Conservation (phyloP, 345 rosid genomes). For the Excoecaria agallocha region DNA sequence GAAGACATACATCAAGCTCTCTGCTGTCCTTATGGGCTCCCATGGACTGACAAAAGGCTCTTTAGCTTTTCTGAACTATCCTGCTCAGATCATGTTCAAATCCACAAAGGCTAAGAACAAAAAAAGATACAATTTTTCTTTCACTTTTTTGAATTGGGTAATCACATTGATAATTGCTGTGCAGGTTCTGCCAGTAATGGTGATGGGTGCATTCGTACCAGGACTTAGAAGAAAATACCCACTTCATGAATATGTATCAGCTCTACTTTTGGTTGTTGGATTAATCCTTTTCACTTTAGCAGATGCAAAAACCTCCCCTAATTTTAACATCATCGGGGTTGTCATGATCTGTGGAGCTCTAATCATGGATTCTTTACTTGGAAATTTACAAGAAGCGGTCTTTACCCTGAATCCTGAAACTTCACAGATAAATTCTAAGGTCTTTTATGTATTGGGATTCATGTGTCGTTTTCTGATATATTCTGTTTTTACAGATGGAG, state of each 20-base stretch:
- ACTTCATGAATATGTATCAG: slow-evolving; percentile 70
- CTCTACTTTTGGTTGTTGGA: slow-evolving; percentile 69
- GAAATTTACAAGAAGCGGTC: slow-evolving; percentile 86
- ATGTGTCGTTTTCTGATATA: not conserved
- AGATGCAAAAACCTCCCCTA: slow-evolving; percentile 82
- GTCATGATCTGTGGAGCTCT: slow-evolving; percentile 81
- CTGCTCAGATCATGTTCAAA: slow-evolving; percentile 91
- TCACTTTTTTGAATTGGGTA: not conserved
- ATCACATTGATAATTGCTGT: not conserved
- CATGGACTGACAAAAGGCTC: slow-evolving; percentile 95
- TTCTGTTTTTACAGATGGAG: slow-evolving; percentile 59
- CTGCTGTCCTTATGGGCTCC: slow-evolving; percentile 96
- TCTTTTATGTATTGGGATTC: too few species aligned
- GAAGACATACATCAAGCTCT: slow-evolving; percentile 87
- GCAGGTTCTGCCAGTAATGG: slow-evolving; percentile 89
- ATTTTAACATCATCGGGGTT: slow-evolving; percentile 76
- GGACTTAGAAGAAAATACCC: slow-evolving; percentile 86
- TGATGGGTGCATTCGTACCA: slow-evolving; percentile 91
- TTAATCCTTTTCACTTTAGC: slow-evolving; percentile 87
- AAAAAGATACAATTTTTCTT: too few species aligned
- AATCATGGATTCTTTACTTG: slow-evolving; percentile 79
- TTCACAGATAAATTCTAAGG: slow-evolving; percentile 50
- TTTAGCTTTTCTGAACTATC: slow-evolving; percentile 87
- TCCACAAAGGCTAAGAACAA: slow-evolving; percentile 69
- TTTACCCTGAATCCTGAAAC: slow-evolving; percentile 77